Conservation (phyloP, 1,284 basidiomycete species). For the Ceratobasidium sp. region DNA sequence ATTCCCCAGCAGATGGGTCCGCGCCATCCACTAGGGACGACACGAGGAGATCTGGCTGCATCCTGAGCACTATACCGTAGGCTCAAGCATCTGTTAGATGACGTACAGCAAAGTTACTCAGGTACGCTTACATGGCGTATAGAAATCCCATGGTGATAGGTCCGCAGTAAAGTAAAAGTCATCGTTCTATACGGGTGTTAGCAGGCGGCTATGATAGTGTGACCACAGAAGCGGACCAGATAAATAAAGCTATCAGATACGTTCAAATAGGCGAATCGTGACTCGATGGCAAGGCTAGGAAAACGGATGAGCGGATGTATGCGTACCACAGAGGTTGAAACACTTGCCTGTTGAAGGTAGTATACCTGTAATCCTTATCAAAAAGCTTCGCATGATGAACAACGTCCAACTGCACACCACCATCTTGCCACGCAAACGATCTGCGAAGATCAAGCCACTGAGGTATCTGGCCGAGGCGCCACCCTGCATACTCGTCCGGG, state of each 20-base stretch:
- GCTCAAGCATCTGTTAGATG: slow-evolving; percentile 18
- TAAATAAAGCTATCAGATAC: slow-evolving; percentile 47
- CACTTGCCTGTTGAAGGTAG: slow-evolving; percentile 48
- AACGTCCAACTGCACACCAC: slow-evolving; percentile 31
- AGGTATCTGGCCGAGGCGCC: slow-evolving; percentile 49
- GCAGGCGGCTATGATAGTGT: not conserved
- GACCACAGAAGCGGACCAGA: slow-evolving; percentile 1
- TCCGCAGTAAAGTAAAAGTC: slow-evolving; percentile 47
- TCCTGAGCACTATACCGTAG: slow-evolving; percentile 48
- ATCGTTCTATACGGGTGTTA: slow-evolving; percentile 46
- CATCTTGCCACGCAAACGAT: slow-evolving; percentile 38
- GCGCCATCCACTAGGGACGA: slow-evolving; percentile 32
- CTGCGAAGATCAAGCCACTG: slow-evolving; percentile 45
- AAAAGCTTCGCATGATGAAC: slow-evolving; percentile 48
- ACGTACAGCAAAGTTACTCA: not conserved
- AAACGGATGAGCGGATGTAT: slow-evolving; percentile 3
- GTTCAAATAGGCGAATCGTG: slow-evolving; percentile 44
- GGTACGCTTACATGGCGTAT: slow-evolving; percentile 44
- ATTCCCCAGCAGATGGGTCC: slow-evolving; percentile 45
- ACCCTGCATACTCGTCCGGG: slow-evolving; percentile 22
- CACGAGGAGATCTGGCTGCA: slow-evolving; percentile 49
- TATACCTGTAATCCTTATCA: slow-evolving; percentile 27
- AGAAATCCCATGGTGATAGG: slow-evolving; percentile 46
- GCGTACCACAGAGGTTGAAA: not conserved
- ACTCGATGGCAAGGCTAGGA: slow-evolving; percentile 47